Conservation (phyloP, 2,329 filamentous ascomycete species). For the Alternaria alternata region DNA sequence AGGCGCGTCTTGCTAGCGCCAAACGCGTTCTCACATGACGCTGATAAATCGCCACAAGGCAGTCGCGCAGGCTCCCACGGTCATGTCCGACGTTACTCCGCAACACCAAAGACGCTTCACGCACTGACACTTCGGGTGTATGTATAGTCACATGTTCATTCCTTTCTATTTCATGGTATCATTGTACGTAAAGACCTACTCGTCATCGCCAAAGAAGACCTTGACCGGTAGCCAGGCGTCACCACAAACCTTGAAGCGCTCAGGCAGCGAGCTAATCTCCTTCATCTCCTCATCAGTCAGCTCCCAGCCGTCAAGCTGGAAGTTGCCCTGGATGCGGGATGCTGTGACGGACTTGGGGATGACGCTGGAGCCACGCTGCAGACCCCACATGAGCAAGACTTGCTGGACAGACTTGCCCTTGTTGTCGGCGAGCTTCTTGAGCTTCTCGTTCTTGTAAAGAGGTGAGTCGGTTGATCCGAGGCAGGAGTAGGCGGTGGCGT, state of each 20-base stretch:
- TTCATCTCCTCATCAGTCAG: conserved; percentile 76
- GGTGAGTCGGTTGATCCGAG: conserved; percentile 75
- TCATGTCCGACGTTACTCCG: background rate
- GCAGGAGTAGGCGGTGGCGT: conserved; percentile 77
- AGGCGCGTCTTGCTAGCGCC: conserved; percentile 27
- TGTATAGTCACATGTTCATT: background rate
- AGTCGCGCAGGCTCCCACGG: conserved; percentile 4
- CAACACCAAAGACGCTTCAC: background rate
- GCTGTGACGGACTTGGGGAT: conserved; percentile 85
- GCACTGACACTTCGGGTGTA: background rate
- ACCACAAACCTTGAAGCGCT: conserved; percentile 76
- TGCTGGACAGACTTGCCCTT: conserved; percentile 78
- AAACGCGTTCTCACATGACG: conserved; percentile 37
- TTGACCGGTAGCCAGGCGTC: conserved; percentile 77
- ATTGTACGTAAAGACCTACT: conserved; percentile 57
- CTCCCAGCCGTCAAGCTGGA: conserved; percentile 74
- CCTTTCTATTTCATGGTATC: conserved; percentile 20
- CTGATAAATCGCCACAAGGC: conserved; percentile 2
- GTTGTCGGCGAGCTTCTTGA: conserved; percentile 67
- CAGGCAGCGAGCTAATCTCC: conserved; percentile 71
- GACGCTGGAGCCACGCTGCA: conserved; percentile 81
- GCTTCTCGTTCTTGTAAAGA: conserved; percentile 70
- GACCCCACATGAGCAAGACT: conserved; percentile 80
- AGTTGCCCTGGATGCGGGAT: conserved; percentile 78
- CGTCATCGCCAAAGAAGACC: conserved; percentile 85